Base-by-base conservation (phyloP, 1,139 yeast genomes). In the Hyphopichia wangnamkhiaoensis region DNA sequence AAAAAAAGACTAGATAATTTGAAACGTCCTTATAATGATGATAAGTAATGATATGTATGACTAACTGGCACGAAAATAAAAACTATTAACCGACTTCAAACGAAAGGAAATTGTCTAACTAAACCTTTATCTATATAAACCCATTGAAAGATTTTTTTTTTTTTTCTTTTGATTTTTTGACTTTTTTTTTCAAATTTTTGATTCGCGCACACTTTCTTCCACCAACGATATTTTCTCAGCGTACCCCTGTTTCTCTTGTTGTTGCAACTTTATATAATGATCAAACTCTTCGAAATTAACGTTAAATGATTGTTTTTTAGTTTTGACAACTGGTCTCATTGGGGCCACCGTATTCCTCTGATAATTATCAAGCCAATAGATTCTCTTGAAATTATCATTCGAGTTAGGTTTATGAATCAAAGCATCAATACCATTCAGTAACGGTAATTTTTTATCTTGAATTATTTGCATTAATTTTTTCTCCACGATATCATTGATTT, bases 301-400 rank as follows among this genome's bases (percentile, higher is more conserved):
- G 9, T 24, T 30, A 13, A 35, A 30, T 13, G 38, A 35, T 10
- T 21, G 20, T 14, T 35, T 35, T 18, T 31, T 35, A 15, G 12
- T 14, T 10, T 15, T 7, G 9, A 13, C n/a, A 5, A n/a, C 4
- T 6, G 29, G 17, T 19, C 21, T 30, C 32, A 27, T 23, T 5
- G 38, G 21, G 9, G 38, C 34, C 2, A 35, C 21, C 7, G 25
- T 8, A 14, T 35, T 25, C 7, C 34, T 24, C 21, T 35, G 25
- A 6, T 24, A 15, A 31, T 49, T 48, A 34, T 51, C 55, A 37
- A 64, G 52, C 66, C 71, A 67, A 42, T 65, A 65, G 16, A 68
- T 51, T 40, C 74, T 44, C 45, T 65, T 65, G 45, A 61, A 68
- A 24, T 53, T 42, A 19, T 49, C 53, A 25, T 52, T 50, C 29